Evolutionary conservation across 768 basidiomycete genomes (phyloP).

Genomic region (Rhizopogon vesiculosus): DNA sequence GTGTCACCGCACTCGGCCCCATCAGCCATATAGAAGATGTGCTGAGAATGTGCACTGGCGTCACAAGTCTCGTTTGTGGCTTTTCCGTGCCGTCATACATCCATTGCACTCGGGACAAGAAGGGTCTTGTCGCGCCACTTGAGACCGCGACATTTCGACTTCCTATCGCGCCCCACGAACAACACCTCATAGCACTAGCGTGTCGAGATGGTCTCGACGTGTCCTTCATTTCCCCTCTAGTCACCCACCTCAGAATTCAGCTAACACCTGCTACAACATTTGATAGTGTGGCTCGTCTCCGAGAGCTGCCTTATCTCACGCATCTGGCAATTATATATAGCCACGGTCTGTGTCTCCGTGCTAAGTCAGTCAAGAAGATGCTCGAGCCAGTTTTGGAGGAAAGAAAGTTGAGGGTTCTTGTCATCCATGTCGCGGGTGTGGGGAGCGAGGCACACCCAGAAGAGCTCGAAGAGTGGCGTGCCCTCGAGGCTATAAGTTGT

Average conservation of each 20-base stretch:
- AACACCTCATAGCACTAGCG: constrained; percentile 29
- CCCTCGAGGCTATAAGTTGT: neutral
- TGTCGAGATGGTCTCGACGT: constrained; percentile 33
- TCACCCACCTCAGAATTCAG: constrained; percentile 31
- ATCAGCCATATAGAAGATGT: constrained; percentile 26
- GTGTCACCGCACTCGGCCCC: constrained; percentile 32
- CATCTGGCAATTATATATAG: constrained; percentile 12
- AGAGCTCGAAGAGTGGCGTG: constrained; percentile 8
- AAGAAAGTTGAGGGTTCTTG: constrained; percentile 4
- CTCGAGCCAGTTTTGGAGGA: constrained; percentile 5
- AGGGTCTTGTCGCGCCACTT: neutral
- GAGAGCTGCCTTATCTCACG: constrained; percentile 10
- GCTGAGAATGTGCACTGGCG: constrained; percentile 25
- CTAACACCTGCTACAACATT: constrained; percentile 13
- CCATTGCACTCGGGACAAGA: constrained; percentile 3
- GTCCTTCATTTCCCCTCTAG: constrained; percentile 21
- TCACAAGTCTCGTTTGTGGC: constrained; percentile 30
- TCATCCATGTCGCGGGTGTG: constrained; percentile 8
- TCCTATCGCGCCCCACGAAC: constrained; percentile 18
- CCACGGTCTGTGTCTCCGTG: neutral
- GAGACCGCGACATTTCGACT: neutral
- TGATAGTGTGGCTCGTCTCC: constrained; percentile 5
- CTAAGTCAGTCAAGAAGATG: neutral
- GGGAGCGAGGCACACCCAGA: constrained; percentile 1
- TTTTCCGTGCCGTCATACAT: constrained; percentile 27